Base-by-base conservation (phyloP, 352 stramenopile genomes). In the Peronospora farinosa region DNA sequence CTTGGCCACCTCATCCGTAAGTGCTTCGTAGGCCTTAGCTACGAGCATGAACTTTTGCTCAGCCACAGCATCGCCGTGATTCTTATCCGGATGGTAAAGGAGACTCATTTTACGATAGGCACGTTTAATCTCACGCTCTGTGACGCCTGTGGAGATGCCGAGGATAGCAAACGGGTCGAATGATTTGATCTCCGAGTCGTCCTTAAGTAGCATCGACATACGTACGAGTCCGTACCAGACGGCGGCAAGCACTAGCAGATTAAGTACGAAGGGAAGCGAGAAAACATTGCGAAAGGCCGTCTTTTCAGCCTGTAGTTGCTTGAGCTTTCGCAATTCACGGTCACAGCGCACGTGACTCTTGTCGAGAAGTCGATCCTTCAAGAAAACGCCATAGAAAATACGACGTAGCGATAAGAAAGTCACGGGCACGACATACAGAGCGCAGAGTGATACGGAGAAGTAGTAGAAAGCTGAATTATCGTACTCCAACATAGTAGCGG, bases 391-490 rank as follows among this genome's bases (percentile, higher is more conserved):
- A 53, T 97, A 95, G 15, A 95, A 17, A 37, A 97, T 77, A 41
- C 74, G 67, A 32, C 72, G 65, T 66, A 94, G 62, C 67, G 78
- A 70, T 47, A 96, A 60, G 74, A 92, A 97, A 63, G 95, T 97
- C 83, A 91, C 87, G 42, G 96, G 96, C 54, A 99, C 74, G 23
- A 96, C 83, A 65, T 98, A 99, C 50, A 99, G 86, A 57, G 77
- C 89, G 53, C 98, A 87, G 33, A 97, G 84, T 58, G 92, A 98
- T 70, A 99, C 81, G 11, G 86, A 95, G 68, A 99, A 98, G 81
- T 98, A 99, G 77, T 98, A 98, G 79, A 98, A 99, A 60, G 96
- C 96, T 44, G 92, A 97, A 72, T 98, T 97, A 78, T 99, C 96
- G 83, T 99, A 99, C 70, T 99, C 93, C 47, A 99, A 74, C 95